Evolutionary conservation across 345 rosid genomes (phyloP), one percentile per base, ranked within the genome.

Genomic region (Salix brachista): DNA sequence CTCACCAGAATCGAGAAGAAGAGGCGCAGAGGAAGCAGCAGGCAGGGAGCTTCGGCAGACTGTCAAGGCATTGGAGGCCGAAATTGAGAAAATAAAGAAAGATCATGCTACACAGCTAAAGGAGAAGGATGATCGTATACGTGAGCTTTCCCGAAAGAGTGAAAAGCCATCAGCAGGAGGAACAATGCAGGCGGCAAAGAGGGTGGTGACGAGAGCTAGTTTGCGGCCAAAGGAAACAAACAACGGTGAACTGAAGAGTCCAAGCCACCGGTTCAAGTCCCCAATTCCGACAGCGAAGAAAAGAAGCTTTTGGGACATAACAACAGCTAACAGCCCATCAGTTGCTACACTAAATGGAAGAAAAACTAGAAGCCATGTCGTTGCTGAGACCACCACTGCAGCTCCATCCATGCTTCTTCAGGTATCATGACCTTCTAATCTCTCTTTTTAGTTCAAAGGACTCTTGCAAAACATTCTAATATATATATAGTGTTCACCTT

Each of bases 361-460:
- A 76, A 92, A 91, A 87, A 91, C 91, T 28, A 91, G 89, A 86
- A 91, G 91, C 82, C 89, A 92, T 74, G 86, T 82, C n/a, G 64
- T 52, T 71, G 67, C 85, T 56, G 92, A 91, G 75, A 82, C 87
- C 70, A 74, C 80, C 66, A 76, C 79, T 60, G 81, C 85, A 76
- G 87, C 83, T 78, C 98, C 97, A 70, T 94, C 98, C 69, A 83
- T 90, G 95, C 92, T 94, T 81, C 97, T 92, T 86, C 97, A 92
- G 97, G 97, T 92, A 79, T 42, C 14, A 41, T 41, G 46, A 41
- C 46, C 14, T 41, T 41, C 10, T 41, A 8, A 19, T 58, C 66
- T n/a, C 48, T 30, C 58, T 69, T 30, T 34, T n/a, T 26, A 6
- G 1, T 0, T 46, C 17, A 14, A 4, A 14, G 52, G 52, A 46